These are phyloP conservation scores for Alternaria arbusti DNA, from an alignment of 2,329 filamentous ascomycete species.

Conservation along the genomic window DNA sequence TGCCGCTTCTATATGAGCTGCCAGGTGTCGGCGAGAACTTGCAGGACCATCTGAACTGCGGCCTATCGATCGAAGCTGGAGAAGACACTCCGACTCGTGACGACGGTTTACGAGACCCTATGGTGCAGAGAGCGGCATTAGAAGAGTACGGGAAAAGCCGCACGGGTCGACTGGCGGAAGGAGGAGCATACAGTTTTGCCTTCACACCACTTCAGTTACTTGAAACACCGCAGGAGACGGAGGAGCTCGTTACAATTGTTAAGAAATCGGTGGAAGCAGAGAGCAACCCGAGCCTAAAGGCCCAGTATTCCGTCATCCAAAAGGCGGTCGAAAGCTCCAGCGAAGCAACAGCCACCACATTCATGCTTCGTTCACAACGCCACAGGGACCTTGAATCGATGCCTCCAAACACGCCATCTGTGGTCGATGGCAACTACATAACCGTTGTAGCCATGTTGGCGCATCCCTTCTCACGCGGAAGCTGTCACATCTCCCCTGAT, in stretches of 20 bases:
- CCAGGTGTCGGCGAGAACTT: conserved; percentile 68
- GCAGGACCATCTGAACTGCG: conserved; percentile 58
- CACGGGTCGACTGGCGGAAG: conserved; percentile 25
- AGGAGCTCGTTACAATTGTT: conserved; percentile 11
- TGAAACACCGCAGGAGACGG: conserved; percentile 17
- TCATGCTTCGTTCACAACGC: conserved; percentile 21
- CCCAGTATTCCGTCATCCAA: conserved; percentile 22
- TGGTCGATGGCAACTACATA: conserved; percentile 24
- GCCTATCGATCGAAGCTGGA: conserved; percentile 18
- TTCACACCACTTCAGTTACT: conserved; percentile 29
- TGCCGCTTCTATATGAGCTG: conserved; percentile 60
- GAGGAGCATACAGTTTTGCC: conserved; percentile 23
- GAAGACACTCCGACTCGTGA: conserved; percentile 20
- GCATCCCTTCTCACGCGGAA: conserved; percentile 52
- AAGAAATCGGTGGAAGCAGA: conserved; percentile 5
- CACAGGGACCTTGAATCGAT: conserved; percentile 16
- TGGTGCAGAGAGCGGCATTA: conserved; percentile 13
- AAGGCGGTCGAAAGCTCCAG: conserved; percentile 16
- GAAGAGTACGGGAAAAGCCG: conserved; percentile 20
- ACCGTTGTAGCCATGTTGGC: conserved; percentile 23
- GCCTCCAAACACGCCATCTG: conserved; percentile 12
- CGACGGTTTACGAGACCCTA: conserved; percentile 9
- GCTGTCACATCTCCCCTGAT: conserved; percentile 47
- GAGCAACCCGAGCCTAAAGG: conserved; percentile 1
- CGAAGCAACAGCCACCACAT: conserved; percentile 26